A percentile compares a stretch with the other conserved stretches of the same genome.
Evolutionary conservation across 163 green algal species (phyloP).

Genomic region (Botryococcus braunii): DNA sequence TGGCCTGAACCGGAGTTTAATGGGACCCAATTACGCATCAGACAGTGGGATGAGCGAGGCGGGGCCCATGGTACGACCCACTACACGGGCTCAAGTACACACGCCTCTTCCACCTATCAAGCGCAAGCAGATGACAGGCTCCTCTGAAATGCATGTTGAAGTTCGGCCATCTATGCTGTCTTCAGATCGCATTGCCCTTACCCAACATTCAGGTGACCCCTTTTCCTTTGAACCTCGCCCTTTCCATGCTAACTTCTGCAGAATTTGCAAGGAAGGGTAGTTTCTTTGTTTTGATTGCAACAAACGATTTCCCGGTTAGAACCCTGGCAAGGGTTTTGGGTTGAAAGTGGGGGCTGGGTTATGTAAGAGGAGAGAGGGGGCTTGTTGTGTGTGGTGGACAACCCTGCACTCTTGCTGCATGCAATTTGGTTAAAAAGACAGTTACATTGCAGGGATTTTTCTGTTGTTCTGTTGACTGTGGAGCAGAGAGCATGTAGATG

Average conservation of each 20-base stretch:
- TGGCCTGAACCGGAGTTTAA: no score
- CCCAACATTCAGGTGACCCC: slow-evolving; percentile 42
- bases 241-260: not conserved
- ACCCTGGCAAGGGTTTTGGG: not conserved
- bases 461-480: no score
- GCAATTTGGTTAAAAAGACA: no score
- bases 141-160: slow-evolving; percentile 45
- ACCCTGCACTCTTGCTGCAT: no score
- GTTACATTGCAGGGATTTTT: no score
- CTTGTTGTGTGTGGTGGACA: no score
- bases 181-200: slow-evolving; percentile 46
- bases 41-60: slow-evolving; percentile 11
- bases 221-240: not conserved
- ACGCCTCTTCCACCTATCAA: not conserved
- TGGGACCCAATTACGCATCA: slow-evolving; percentile 11
- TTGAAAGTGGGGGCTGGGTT: no score
- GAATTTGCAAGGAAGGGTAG: not conserved
- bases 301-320: not conserved
- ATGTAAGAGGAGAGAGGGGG: no score
- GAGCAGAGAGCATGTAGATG: no score
- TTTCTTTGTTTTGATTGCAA: not conserved
- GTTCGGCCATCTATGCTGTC: slow-evolving; percentile 47
- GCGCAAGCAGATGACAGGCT: slow-evolving; percentile 14
- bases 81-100: no score
- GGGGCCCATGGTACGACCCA: slow-evolving; percentile 3